Percentiles rank a stretch among this genome's conserved stretches.
Conservation (phyloP, 148 eudicot species). For the Spergularia bocconei region DNA sequence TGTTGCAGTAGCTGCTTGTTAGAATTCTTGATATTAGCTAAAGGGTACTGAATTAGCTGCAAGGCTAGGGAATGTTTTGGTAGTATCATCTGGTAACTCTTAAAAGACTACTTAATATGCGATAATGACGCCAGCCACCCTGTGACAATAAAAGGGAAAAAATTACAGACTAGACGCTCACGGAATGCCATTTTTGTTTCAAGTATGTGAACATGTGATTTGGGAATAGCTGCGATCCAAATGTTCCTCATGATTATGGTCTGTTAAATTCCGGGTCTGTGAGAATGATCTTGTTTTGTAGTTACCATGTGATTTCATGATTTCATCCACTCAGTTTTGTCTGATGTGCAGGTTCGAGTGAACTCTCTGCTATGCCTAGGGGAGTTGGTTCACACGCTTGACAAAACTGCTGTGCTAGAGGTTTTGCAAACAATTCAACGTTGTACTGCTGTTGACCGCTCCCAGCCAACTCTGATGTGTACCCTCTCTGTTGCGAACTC, state of each 20-base stretch:
- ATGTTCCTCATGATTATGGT: slow-evolving; percentile 1
- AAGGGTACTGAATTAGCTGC: no score
- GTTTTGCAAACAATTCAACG: slow-evolving; percentile 86
- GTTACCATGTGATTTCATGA: background rate
- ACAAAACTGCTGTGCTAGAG: slow-evolving; percentile 64
- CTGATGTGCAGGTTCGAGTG: slow-evolving; percentile 80
- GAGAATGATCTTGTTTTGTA: background rate
- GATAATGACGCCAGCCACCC: no score
- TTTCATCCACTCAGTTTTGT: slow-evolving; percentile 20
- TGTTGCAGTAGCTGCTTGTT: no score
- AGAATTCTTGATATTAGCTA: no score
- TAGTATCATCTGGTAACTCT: no score
- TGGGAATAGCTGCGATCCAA: background rate
- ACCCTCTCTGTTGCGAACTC: slow-evolving; percentile 88
- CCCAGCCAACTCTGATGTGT: slow-evolving; percentile 97
- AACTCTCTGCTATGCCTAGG: slow-evolving; percentile 86
- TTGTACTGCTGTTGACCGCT: slow-evolving; percentile 91
- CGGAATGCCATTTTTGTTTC: no score
- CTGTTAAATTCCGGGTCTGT: slow-evolving; percentile 1
- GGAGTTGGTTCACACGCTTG: slow-evolving; percentile 77
- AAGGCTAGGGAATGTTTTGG: no score
- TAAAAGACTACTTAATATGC: no score
- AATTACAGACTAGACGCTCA: no score
- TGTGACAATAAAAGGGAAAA: no score
- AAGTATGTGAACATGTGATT: background rate